These are phyloP conservation scores for Fusarium sp. DNA, from an alignment of 2,329 filamentous ascomycete genomes.

Conservation along the genomic window DNA sequence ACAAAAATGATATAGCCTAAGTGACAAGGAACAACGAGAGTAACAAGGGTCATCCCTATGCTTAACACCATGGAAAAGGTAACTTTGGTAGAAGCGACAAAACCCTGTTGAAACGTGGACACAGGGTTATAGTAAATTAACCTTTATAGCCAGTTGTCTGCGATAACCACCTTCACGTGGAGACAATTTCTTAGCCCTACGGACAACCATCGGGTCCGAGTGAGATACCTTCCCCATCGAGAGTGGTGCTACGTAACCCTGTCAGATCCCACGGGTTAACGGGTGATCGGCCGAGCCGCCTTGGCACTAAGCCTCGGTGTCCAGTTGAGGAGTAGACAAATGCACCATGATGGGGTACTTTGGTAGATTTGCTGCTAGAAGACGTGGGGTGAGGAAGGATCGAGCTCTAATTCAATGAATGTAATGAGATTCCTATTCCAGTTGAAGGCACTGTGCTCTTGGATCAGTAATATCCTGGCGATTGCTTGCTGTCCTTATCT, in stretches of 20 bases:
- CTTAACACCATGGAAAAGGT: background rate
- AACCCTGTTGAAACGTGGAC: background rate
- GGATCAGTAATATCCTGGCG: background rate
- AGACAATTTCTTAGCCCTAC: background rate
- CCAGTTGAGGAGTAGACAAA: background rate
- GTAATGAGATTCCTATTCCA: background rate
- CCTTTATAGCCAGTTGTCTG: background rate
- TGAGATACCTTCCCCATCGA: background rate
- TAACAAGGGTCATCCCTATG: background rate
- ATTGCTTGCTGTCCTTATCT: background rate
- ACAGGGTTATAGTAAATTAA: background rate
- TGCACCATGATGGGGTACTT: background rate
- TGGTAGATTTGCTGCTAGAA: background rate
- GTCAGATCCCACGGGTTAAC: background rate
- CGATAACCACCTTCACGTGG: background rate
- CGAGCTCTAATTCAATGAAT: background rate
- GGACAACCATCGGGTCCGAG: background rate
- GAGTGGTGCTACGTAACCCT: background rate
- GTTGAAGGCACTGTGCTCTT: background rate
- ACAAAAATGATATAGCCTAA: background rate
- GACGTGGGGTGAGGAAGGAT: background rate
- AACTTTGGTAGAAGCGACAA: background rate
- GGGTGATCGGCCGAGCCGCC: background rate
- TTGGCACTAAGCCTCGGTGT: background rate
- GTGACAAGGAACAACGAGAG: background rate